These are phyloP conservation scores for Clarkia xantiana DNA, from an alignment of 345 rosid genomes.

Conservation along the genomic window DNA sequence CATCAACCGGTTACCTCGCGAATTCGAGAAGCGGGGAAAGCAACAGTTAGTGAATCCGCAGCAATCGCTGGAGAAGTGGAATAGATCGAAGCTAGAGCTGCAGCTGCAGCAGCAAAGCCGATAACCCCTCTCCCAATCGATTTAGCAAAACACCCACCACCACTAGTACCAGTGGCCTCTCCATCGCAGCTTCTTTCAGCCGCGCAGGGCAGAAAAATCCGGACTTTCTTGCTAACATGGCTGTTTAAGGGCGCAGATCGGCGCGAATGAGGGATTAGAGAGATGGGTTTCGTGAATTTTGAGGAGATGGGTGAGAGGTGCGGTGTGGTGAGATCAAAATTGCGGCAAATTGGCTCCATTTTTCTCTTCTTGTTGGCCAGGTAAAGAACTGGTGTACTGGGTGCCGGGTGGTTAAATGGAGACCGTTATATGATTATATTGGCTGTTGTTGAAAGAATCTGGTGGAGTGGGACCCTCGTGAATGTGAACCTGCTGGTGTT, in stretches of 20 bases:
- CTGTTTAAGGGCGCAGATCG: slow-evolving; percentile 12
- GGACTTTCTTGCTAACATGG: slow-evolving; percentile 13
- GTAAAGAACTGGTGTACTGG: no score
- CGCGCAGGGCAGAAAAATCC: slow-evolving; percentile 11
- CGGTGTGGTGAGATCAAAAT: slow-evolving; percentile 13
- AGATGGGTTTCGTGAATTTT: slow-evolving; percentile 14
- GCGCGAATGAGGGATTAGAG: slow-evolving; percentile 8
- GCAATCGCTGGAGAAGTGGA: slow-evolving; percentile 56
- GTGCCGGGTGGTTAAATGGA: no score
- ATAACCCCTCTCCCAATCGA: slow-evolving; percentile 31
- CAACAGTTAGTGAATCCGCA: slow-evolving; percentile 61
- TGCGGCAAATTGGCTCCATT: slow-evolving; percentile 29
- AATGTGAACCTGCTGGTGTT: slow-evolving; percentile 1
- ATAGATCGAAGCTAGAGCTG: slow-evolving; percentile 34
- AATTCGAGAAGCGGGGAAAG: slow-evolving; percentile 77
- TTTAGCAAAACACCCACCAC: slow-evolving; percentile 11
- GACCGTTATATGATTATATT: no score
- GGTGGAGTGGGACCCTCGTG: slow-evolving; percentile 4
- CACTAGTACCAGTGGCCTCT: slow-evolving; percentile 1
- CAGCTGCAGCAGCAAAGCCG: slow-evolving; percentile 39
- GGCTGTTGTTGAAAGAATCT: no score
- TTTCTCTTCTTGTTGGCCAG: neutral
- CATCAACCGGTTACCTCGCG: slow-evolving; percentile 37
- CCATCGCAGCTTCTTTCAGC: slow-evolving; percentile 9
- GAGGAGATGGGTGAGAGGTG: slow-evolving; percentile 11